A percentile compares a stretch with the other conserved stretches of the same genome.
phyloP scores from a whole-genome alignment of 2,329 filamentous ascomycete species.

The Epichloe scottii region DNA sequence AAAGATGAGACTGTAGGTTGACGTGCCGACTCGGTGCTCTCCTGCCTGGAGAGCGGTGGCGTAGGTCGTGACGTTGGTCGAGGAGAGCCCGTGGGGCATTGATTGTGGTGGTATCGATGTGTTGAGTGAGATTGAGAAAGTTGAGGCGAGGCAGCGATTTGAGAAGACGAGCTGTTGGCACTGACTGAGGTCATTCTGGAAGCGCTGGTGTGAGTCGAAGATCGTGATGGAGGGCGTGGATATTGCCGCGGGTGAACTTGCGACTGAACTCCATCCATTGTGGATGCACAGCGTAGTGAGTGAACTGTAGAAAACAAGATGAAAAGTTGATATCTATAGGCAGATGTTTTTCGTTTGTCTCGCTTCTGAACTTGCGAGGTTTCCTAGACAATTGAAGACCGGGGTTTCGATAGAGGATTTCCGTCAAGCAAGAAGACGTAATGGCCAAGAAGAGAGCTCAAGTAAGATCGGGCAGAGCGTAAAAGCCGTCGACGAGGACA shows the following conservation, averaged over 20 bases:
- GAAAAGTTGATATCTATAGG: background rate
- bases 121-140: conserved; percentile 21
- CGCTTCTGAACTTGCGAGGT: background rate
- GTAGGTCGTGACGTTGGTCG: conserved; percentile 27
- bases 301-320: background rate
- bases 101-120: conserved; percentile 28
- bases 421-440: background rate
- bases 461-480: background rate
- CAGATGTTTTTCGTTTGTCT: background rate
- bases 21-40: conserved; percentile 27
- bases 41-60: conserved; percentile 30
- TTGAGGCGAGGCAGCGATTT: conserved; percentile 24
- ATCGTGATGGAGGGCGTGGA: conserved; percentile 32
- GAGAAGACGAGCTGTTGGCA: conserved; percentile 29
- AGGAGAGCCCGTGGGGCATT: conserved; percentile 21
- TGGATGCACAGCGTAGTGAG: background rate
- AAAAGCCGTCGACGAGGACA: background rate
- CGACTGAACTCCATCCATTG: conserved; percentile 19
- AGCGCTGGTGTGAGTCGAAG: conserved; percentile 31
- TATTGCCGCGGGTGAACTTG: conserved; percentile 18
- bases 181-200: conserved; percentile 28
- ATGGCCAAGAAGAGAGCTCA: background rate
- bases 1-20: conserved; percentile 35
- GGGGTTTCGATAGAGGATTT: background rate
- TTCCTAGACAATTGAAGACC: background rate